Evolutionary conservation across 2,329 filamentous ascomycete species (phyloP), one percentile per base, ranked within the genome.

Genomic region (Colletotrichum magnum): DNA sequence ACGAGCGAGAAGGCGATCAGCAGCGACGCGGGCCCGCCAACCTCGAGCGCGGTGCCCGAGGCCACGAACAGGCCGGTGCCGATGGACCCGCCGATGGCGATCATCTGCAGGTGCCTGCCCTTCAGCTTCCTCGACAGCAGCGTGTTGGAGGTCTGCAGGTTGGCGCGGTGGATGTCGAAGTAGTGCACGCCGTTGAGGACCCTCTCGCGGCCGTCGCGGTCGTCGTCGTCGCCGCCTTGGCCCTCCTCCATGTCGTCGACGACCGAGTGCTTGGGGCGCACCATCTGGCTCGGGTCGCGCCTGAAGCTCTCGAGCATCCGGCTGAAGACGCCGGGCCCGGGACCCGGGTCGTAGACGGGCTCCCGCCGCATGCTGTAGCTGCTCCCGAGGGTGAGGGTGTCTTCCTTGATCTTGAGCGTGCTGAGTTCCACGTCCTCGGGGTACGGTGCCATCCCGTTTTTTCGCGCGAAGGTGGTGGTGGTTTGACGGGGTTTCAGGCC

Each of bases 71-170:
- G 85, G 72, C 95, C 94, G 26, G 93, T 95, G 89, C 93, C 93
- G 75, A 97, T 97, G 12, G 93, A 95, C 51, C 95, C 95, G 74
- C 94, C 94, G 73, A 98, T 97, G 15, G 95, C 95, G 85, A 98
- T 98, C 95, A 98, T 98, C 83, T 98, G 95, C 77, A 98, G 78
- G 84, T 98, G 95, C 56, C 94, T 87, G 21, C 91, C 90, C 81
- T 97, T 96, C 73, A 97, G 82, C 78, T 90, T 91, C 75, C 94
- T 87, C 58, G 92, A 89, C 58, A 98, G 85, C 7, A 92, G 90
- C 53, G 93, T 92, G 72, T 91, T 87, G 4, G 93, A 92, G 2
- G 94, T 95, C 76, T 94, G 91, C 72, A 94, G 82, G 76, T 93
- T 87, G 56, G 88, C 89, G 73, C 82, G 80, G 32, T 83, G 84